Base-by-base conservation (phyloP, 2,329 filamentous ascomycete species). In the Dactylellina haptotyla region DNA sequence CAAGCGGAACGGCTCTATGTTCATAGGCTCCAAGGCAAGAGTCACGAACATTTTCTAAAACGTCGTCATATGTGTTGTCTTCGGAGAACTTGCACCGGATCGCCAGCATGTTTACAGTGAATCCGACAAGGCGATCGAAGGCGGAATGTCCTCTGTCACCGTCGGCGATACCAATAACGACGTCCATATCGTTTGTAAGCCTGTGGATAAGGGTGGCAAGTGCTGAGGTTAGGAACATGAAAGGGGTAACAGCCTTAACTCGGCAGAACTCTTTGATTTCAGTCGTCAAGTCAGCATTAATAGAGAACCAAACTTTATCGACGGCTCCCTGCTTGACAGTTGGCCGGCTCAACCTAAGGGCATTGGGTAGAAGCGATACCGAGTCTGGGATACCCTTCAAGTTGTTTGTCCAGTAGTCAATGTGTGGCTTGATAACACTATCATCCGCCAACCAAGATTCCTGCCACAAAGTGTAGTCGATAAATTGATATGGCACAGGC, bases 221-320 rank as follows among this genome's bases (percentile, higher is more conserved):
- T 25, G 76, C 76, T 28, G 76, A 70, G 26, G 77, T 58, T 12
- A 77, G 51, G 63, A 77, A 77, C 57, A 77, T 76, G 63, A 76
- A 76, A 14, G 76, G 76, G 12, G 76, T 78, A 20, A 76, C 75
- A 23, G 73, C 76, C 12, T 75, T 73, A 18, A 76, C 72, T 9
- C 76, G 67, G 57, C 77, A 78, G 14, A 79, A 76, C 39, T 77
- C 76, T 71, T 79, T 79, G 76, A 79, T 76, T 20, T 76, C 76
- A 26, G 76, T 75, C 14, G 78, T 75, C 20, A 76, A 54, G 2
- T 45, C 28, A 16, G 61, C 59, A 18, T 71, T 69, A 14, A 79
- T 72, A 10, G 58, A 74, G 25, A 63, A 56, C 6, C 58, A 37
- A 45, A 75, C 71, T 16, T 75, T 75, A 9, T 67, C 58, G 14